Evolutionary conservation across 2,329 filamentous ascomycete species (phyloP), one percentile per base, ranked within the genome.

Genomic region (Botrytis sinoallii): DNA sequence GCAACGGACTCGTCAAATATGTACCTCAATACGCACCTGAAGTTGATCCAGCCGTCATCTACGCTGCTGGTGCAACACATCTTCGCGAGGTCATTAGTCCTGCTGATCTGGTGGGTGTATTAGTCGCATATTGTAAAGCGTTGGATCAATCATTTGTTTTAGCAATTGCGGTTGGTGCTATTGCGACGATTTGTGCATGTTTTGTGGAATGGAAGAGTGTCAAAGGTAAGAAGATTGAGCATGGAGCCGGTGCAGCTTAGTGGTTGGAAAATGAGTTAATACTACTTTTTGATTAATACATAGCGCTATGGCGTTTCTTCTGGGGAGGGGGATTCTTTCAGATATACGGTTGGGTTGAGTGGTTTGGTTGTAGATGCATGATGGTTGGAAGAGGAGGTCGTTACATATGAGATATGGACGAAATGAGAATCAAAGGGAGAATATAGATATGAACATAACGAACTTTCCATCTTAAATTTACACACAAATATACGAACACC

Each of bases 61-160:
- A 65, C 14, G 7, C 20, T 32, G 85, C 85, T 1, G 86, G 86
- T 7, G 85, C 84, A 5, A 83, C 84, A 0, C 80, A 79, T 12
- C 80, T 87, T 22, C 79, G 82, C 29, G 74, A 75, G 0, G 77
- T 83, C 20, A 81, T 86, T 0, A 59, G 63, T 4, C 48, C 77
- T 4, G 74, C 75, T 1, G 77, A 83, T 63, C 75, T 87, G 0
- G 75, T 79, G 0, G 80, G 79, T 4, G 84, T 86, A 1, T 74
- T 87, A 5, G 60, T 75, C 8, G 85, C 85, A 2, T 87, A 87
- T 74, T 79, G 79, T 75, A 66, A 57, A 20, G 75, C 76, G 29
- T 65, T 81, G 32, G 73, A 78, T 48, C 64, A 79, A 42, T 73
- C 77, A 16, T 81, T 78, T 75, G 60, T 80, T 60, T 75, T 80